A percentile compares a stretch with the other conserved stretches of the same genome.
phyloP scores from a whole-genome alignment of 169 alveolate species.

The Cryptosporidium tyzzeri region DNA sequence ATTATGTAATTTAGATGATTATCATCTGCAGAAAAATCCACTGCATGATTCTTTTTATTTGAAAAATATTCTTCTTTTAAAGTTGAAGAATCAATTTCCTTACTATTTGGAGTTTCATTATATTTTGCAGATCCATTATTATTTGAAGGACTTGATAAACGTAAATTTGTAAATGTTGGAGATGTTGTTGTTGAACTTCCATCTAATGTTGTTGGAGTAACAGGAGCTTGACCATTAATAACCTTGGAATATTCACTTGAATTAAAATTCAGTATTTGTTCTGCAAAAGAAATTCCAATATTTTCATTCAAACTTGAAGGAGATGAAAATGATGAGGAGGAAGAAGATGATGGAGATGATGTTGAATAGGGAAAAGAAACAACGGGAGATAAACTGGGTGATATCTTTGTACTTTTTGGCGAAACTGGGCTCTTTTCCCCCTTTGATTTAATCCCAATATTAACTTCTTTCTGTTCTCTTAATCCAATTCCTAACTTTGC shows the following conservation, averaged over 20 bases:
- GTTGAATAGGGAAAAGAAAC: slow-evolving; percentile 1
- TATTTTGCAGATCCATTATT: slow-evolving; percentile 20
- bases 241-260: slow-evolving; percentile 28
- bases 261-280: slow-evolving; percentile 56
- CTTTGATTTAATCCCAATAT: background rate
- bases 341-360: slow-evolving; percentile 16
- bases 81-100: slow-evolving; percentile 1
- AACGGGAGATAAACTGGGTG: slow-evolving; percentile 3
- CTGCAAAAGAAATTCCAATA: slow-evolving; percentile 74
- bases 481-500: background rate
- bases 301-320: slow-evolving; percentile 6
- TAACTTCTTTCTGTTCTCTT: slow-evolving; percentile 15
- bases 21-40: slow-evolving; percentile 71
- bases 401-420: slow-evolving; percentile 20
- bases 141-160: slow-evolving; percentile 45
- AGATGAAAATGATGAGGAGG: slow-evolving; percentile 2
- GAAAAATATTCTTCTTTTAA: slow-evolving; percentile 39
- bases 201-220: slow-evolving; percentile 72
- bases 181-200: slow-evolving; percentile 71
- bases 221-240: slow-evolving; percentile 17
- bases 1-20: slow-evolving; percentile 39
- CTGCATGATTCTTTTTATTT: slow-evolving; percentile 65
- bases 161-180: slow-evolving; percentile 71
- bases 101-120: slow-evolving; percentile 30
- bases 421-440: background rate